Base-by-base conservation (phyloP, 2,329 filamentous ascomycete species). In the Fusarium liriodendri region DNA sequence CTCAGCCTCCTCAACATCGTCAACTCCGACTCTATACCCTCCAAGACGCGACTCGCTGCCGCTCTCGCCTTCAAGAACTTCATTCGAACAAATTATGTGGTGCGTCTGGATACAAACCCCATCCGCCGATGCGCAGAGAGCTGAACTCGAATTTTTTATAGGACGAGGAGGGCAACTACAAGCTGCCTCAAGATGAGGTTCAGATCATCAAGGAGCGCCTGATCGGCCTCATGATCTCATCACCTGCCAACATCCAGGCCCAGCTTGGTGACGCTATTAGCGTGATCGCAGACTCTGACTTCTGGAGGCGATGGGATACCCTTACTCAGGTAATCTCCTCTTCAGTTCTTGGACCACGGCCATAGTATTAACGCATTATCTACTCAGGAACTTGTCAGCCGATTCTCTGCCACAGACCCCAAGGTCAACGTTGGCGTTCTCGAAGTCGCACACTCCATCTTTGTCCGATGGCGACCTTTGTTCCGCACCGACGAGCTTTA, bases 51-150 rank as follows among this genome's bases (percentile, higher is more conserved):
- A 72, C 91, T 99, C 47, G 91, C 96, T 8, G 94, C 94, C 79
- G 94, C 97, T 32, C 89, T 99, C 69, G 97, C 94, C 86, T 99
- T 99, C 90, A 99, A 99, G 86, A 99, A 99, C 87, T 97, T 98
- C 83, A 95, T 99, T 80, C 93, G 94, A 83, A 91, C 93, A 81
- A 97, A 95, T 87, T 99, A 97, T 91, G 94, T 95, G 78, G 91
- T 93, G 84, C 77, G 90, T 86, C 59, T 52, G 71, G 29, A 37
- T 60, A 61, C 25, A 35, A 38, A 42, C 50, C 40, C 14, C 42
- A 27, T 65, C 59, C 57, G 58, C 50, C 70, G 59, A 68, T 45
- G 47, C 57, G 55, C 62, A 45, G 65, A 68, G 73, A 75, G 50
- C 69, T 75, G 71, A 76, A 73, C 71, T 65, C 62, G n/a, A 33